These are phyloP conservation scores for Penicillium herquei DNA, from an alignment of 495 filamentous ascomycete genomes.

Conservation along the genomic window DNA sequence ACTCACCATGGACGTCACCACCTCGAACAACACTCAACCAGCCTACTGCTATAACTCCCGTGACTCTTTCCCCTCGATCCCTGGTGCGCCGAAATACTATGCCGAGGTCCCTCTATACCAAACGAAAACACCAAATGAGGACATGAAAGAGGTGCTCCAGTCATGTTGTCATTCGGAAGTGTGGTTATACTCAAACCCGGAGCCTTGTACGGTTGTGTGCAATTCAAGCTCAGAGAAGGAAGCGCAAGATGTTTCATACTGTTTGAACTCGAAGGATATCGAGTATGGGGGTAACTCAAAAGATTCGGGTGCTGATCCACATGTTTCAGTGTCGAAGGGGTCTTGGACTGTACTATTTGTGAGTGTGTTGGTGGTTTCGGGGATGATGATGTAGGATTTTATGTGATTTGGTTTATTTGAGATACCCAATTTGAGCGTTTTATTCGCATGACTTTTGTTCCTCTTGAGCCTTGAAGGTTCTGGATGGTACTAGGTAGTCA, in stretches of 20 bases:
- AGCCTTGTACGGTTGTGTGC: constrained; percentile 21
- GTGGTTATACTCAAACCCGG: constrained; percentile 16
- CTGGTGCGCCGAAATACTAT: constrained; percentile 5
- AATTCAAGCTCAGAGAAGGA: constrained; percentile 5
- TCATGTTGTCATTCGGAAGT: constrained; percentile 9
- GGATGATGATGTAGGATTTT: background rate
- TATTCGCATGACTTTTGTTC: no score
- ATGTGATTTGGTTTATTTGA: background rate
- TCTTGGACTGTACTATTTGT: constrained; percentile 4
- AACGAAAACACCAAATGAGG: background rate
- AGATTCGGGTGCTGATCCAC: background rate
- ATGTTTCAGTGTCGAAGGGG: background rate
- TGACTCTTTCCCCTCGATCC: constrained; percentile 11
- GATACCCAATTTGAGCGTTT: background rate
- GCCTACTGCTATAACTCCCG: constrained; percentile 12
- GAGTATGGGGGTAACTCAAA: constrained; percentile 8
- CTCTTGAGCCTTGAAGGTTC: no score
- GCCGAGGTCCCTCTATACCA: constrained; percentile 25
- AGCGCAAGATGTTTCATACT: constrained; percentile 15
- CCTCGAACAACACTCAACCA: constrained; percentile 7
- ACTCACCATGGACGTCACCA: constrained; percentile 1
- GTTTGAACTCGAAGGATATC: constrained; percentile 14
- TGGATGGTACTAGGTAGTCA: no score
- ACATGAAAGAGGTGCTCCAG: constrained; percentile 12
- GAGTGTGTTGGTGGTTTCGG: constrained; percentile 10